phyloP scores from a whole-genome alignment of 176 grass and related monocot genomes.

The Chloris gayana region DNA sequence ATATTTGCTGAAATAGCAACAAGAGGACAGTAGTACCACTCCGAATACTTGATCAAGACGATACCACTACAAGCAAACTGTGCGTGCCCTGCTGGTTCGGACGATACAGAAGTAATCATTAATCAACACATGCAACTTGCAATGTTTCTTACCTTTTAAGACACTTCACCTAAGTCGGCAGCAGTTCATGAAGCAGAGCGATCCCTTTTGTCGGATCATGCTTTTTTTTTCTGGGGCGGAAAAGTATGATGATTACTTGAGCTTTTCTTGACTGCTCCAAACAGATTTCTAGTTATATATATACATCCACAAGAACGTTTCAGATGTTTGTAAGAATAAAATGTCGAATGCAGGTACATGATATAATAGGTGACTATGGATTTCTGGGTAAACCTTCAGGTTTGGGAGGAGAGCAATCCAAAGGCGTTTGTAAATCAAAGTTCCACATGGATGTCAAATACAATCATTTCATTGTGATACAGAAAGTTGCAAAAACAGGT shows the following conservation, averaged over 20 bases:
- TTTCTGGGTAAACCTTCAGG: not conserved
- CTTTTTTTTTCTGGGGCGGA: not conserved
- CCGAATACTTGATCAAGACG: too few species aligned
- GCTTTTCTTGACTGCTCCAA: not conserved
- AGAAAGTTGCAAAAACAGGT: not conserved
- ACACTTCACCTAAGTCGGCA: not conserved
- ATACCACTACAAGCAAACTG: not conserved
- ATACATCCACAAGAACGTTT: not conserved
- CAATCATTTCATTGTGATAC: not conserved
- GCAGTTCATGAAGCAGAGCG: not conserved
- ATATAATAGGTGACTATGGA: not conserved
- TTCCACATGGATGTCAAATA: not conserved
- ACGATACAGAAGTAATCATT: slow-evolving; percentile 6
- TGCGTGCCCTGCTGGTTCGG: not conserved
- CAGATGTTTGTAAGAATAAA: not conserved
- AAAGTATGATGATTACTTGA: not conserved
- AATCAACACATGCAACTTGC: not conserved
- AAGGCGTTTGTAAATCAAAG: slow-evolving; percentile 2
- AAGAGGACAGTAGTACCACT: not conserved
- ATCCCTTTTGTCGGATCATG: not conserved
- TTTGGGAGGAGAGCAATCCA: not conserved
- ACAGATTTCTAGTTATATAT: not conserved
- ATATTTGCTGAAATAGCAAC: not conserved
- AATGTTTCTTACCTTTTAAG: slow-evolving; percentile 28
- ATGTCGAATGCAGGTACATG: not conserved